Conservation (phyloP, 2,329 filamentous ascomycete species). For the Septoria linicola region DNA sequence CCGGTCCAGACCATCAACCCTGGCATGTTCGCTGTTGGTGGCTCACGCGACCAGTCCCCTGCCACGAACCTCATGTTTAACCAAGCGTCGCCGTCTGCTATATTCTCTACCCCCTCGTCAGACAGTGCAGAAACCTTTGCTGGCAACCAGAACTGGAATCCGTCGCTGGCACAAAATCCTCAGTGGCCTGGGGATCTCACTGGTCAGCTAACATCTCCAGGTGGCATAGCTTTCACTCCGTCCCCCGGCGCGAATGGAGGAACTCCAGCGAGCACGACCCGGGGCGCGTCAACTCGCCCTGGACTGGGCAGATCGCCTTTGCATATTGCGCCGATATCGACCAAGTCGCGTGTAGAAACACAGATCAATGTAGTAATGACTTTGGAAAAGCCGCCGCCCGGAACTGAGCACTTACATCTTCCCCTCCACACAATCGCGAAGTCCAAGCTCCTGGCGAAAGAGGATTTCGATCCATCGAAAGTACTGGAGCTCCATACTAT, state of each 20-base stretch:
- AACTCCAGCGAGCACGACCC: constrained; percentile 25
- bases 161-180: constrained; percentile 33
- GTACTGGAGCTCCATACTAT: constrained; percentile 76
- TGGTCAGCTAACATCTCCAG: constrained; percentile 36
- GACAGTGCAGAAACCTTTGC: constrained; percentile 38
- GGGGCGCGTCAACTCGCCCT: constrained; percentile 14
- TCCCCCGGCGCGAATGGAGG: constrained; percentile 37
- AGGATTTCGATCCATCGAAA: constrained; percentile 66
- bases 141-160: constrained; percentile 31
- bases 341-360: constrained; percentile 91
- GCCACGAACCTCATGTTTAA: constrained; percentile 34
- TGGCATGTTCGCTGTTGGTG: constrained; percentile 35
- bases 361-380: constrained; percentile 88
- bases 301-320: constrained; percentile 34
- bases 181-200: constrained; percentile 37
- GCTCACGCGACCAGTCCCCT: constrained; percentile 36
- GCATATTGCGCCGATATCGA: constrained; percentile 40
- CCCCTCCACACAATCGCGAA: constrained; percentile 92
- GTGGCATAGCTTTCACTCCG: constrained; percentile 37
- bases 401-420: constrained; percentile 77
- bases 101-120: constrained; percentile 41
- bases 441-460: constrained; percentile 81
- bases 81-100: constrained; percentile 35
- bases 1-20: constrained; percentile 38
- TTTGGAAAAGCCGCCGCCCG: constrained; percentile 70